Evolutionary conservation across 371 early-diverging fungal genomes (phyloP).

Genomic region (Mortierella sp.): DNA sequence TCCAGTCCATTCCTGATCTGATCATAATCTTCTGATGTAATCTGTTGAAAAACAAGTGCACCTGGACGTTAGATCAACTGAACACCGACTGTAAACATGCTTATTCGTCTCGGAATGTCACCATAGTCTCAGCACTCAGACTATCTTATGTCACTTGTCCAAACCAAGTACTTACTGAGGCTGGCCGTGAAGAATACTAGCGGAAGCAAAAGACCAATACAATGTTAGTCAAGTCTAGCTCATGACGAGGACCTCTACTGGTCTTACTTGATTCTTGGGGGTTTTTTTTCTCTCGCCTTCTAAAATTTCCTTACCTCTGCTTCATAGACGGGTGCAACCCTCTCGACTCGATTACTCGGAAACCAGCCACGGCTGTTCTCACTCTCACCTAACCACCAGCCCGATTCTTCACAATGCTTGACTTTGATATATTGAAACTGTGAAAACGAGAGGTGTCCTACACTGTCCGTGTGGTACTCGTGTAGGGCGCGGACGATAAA

Average conservation of each 20-base stretch:
- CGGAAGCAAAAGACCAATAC: background rate
- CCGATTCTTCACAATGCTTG: constrained; percentile 40
- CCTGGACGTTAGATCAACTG: background rate
- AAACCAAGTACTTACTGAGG: constrained; percentile 21
- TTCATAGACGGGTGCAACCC: constrained; percentile 31
- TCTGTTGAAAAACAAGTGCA: constrained; percentile 10
- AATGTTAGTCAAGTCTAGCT: background rate
- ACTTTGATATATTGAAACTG: constrained; percentile 47
- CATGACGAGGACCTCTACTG: too few species aligned
- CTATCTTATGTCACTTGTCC: background rate
- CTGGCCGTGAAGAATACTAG: constrained; percentile 34
- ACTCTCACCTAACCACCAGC: constrained; percentile 51
- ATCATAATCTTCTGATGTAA: constrained; percentile 52
- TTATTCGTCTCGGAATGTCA: too few species aligned
- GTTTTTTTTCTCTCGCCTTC: too few species aligned
- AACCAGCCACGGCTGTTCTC: constrained; percentile 45
- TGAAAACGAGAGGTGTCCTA: constrained; percentile 36
- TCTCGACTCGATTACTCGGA: constrained; percentile 47
- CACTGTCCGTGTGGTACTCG: constrained; percentile 38
- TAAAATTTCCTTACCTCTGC: constrained; percentile 34
- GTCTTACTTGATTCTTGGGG: too few species aligned
- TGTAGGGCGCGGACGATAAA: constrained; percentile 46
- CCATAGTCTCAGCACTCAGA: too few species aligned
- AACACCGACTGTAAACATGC: background rate
- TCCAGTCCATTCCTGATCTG: constrained; percentile 48